A percentile compares a stretch with the other conserved stretches of the same genome.
These are phyloP conservation scores for Globisporangium abappressorium DNA, from an alignment of 352 stramenopile genomes.

Conservation along the genomic window DNA sequence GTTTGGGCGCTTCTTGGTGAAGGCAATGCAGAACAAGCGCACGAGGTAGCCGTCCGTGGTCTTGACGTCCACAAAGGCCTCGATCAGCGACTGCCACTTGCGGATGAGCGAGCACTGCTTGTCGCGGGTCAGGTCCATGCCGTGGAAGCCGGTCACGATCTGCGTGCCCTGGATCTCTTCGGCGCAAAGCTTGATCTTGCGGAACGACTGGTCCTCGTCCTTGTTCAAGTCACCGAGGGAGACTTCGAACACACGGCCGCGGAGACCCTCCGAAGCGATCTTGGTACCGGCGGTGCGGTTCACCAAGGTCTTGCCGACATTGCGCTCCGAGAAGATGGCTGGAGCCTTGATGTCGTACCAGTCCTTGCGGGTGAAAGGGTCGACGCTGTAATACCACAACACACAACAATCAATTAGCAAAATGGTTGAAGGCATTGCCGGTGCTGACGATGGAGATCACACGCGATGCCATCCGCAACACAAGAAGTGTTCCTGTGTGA, in stretches of 20 bases:
- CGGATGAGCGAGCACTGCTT: conserved; percentile 99
- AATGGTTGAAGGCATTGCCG: neutral
- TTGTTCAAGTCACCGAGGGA: conserved; percentile 98
- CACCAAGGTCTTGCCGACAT: conserved; percentile 98
- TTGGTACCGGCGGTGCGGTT: conserved; percentile 96
- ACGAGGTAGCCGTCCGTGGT: conserved; percentile 99
- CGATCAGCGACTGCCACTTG: conserved; percentile 99
- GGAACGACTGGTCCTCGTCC: conserved; percentile 97
- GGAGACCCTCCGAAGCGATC: conserved; percentile 98
- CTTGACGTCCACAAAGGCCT: conserved; percentile 98
- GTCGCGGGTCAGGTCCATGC: conserved; percentile 95
- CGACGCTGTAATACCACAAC: conserved; percentile 63
- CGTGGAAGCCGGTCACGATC: conserved; percentile 88
- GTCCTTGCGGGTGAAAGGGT: conserved; percentile 99
- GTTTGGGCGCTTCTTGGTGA: conserved; percentile 99
- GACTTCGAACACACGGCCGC: conserved; percentile 98
- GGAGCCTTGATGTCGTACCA: conserved; percentile 97
- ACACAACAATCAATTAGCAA: conserved; percentile 13
- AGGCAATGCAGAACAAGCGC: conserved; percentile 99
- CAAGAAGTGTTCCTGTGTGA: neutral
- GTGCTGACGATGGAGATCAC: neutral
- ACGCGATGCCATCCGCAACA: neutral
- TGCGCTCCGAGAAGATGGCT: conserved; percentile 97
- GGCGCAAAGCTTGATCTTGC: conserved; percentile 98
- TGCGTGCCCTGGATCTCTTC: conserved; percentile 96